A percentile compares a stretch with the other conserved stretches of the same genome.
phyloP scores from a whole-genome alignment of 192 early-diverging fungal genomes.

The Spizellomyces sp. region DNA sequence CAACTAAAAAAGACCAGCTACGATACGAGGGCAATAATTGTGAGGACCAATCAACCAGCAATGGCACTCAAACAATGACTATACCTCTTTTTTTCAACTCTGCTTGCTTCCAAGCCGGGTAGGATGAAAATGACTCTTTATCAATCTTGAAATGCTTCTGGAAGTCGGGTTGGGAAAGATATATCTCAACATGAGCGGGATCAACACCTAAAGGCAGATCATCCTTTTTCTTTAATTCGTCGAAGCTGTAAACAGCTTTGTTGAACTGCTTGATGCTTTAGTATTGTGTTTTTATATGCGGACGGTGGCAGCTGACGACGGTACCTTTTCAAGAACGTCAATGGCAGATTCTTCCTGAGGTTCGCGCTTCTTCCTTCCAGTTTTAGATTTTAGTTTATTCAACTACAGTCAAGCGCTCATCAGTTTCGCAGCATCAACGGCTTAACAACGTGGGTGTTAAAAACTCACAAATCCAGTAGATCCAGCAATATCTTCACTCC shows the following conservation, averaged over 20 bases:
- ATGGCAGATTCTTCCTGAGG: conserved; percentile 14
- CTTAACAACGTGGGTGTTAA: neutral
- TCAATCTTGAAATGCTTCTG: conserved; percentile 33
- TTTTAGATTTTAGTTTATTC: conserved; percentile 9
- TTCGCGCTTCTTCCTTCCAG: neutral
- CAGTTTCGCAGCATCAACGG: neutral
- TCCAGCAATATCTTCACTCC: conserved; percentile 13
- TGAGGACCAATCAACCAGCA: no score
- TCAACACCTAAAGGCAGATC: conserved; percentile 40
- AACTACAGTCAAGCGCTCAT: neutral
- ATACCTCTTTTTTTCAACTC: conserved; percentile 41
- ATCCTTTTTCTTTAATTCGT: conserved; percentile 30
- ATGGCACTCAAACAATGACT: neutral
- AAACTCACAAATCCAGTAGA: conserved; percentile 26
- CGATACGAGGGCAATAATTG: no score
- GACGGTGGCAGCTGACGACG: neutral
- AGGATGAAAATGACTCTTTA: conserved; percentile 15
- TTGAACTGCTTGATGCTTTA: conserved; percentile 21
- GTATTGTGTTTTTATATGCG: neutral
- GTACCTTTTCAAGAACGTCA: conserved; percentile 23
- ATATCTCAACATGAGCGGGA: conserved; percentile 34
- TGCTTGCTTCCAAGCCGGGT: conserved; percentile 38
- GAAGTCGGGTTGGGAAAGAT: conserved; percentile 38
- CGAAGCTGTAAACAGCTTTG: conserved; percentile 25
- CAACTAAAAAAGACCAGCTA: no score